Conservation (phyloP, 768 basidiomycete species). For the Mrakia frigida region DNA sequence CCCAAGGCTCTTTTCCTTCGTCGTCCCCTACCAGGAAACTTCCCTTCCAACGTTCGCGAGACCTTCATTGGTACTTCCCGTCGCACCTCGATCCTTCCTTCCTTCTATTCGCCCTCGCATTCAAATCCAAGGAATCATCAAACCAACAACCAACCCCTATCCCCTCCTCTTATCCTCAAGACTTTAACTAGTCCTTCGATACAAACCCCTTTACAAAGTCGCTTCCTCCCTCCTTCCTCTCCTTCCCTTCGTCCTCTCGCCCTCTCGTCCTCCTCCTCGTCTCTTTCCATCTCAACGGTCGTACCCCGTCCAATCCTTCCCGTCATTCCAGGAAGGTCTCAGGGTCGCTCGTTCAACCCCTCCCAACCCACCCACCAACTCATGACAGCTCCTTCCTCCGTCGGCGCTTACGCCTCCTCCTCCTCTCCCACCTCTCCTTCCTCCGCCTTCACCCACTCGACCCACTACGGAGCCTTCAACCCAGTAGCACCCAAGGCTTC, state of each 20-base stretch:
- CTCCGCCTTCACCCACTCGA: background rate
- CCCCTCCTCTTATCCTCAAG: background rate
- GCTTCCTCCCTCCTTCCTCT: background rate
- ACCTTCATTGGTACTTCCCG: background rate
- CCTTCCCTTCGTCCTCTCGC: background rate
- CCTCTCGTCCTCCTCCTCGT: background rate
- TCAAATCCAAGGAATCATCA: background rate
- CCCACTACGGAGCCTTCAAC: slow-evolving; percentile 12
- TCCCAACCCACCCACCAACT: background rate
- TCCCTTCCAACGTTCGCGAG: background rate
- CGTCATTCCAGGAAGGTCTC: background rate
- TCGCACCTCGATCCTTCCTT: background rate
- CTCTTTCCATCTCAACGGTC: no score
- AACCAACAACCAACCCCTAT: background rate
- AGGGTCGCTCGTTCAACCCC: background rate
- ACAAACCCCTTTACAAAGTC: background rate
- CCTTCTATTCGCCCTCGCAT: background rate
- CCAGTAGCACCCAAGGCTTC: background rate
- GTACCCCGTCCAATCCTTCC: slow-evolving; percentile 8
- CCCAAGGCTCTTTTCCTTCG: slow-evolving; percentile 1
- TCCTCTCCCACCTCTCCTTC: background rate
- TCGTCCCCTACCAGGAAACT: background rate
- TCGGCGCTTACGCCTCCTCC: background rate
- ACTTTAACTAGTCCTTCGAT: slow-evolving; percentile 2
- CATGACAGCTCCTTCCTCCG: slow-evolving; percentile 1